Evolutionary conservation across 257 asterid species (phyloP), one percentile per base, ranked within the genome.

Genomic region (Ocimum tenuiflorum): DNA sequence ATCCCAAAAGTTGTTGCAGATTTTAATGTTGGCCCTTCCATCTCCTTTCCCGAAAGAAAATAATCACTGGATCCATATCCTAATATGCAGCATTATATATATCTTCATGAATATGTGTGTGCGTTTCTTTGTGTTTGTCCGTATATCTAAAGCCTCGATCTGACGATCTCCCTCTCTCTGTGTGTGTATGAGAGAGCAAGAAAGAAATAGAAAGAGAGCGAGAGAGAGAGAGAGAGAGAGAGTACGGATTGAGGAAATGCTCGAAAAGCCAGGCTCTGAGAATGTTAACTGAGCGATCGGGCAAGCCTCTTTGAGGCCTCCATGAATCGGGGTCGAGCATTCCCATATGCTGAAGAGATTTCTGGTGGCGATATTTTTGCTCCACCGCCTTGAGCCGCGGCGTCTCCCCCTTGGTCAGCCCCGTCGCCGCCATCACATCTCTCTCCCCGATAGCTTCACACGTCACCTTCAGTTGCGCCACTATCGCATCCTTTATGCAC

Each of bases 241-340:
- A 20, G 51, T 87, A 87, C 96, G 96, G 96, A 58, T 82, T 79
- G n/a, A 88, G 90, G 50, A 88, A 88, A 73, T 88, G 96, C 69
- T 86, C 95, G 54, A 86, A 88, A 38, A 88, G 91, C 95, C 96
- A 88, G 3, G 95, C 77, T 60, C 95, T 74, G 61, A 88, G 33
- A 2, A 82, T 68, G 71, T 78, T 78, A 46, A 88, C 86, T 19
- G 95, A 82, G 14, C 89, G 69, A 52, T 86, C 91, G 8, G 96
- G 96, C 81, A 88, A 71, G 3, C 96, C 96, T 70, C 95, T 60
- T 8, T 86, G 96, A 0, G 96, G 95, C 73, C 96, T 72, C 96
- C 95, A 88, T 3, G 90, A 76, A 9, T 88, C 86, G 0, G 82
- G 75, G 5, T 86, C 89, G 36, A 81, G 29, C 85, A 86, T 80